Percentiles rank a stretch among this genome's conserved stretches.
Conservation (phyloP, 805 yeast species). For the Lachancea thermotolerans region DNA sequence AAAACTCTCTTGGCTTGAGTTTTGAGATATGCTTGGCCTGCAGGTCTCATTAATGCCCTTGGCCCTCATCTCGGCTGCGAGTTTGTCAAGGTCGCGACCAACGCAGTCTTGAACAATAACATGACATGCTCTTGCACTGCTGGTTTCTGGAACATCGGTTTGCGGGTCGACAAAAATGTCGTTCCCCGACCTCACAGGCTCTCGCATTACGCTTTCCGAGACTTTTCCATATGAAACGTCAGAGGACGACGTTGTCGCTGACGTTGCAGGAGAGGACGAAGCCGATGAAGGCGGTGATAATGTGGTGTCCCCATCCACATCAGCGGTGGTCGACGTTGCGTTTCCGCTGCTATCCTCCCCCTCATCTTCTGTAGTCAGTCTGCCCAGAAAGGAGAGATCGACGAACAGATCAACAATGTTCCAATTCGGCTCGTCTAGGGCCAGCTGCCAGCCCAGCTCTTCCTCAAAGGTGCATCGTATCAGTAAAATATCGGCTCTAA, state of each 20-base stretch:
- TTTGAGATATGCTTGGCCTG: not conserved
- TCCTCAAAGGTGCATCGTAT: constrained; percentile 19
- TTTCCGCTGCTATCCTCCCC: not conserved
- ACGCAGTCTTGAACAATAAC: constrained; percentile 6
- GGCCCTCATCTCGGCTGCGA: not conserved
- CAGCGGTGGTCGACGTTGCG: not conserved
- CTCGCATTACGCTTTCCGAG: not conserved
- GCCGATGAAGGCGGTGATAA: not conserved
- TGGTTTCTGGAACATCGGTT: not conserved
- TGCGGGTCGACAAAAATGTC: not conserved
- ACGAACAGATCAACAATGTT: constrained; percentile 25
- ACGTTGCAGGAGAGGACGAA: not conserved
- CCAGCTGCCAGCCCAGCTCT: constrained; percentile 26
- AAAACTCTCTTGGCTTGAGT: constrained; percentile 2
- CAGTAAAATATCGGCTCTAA: constrained; percentile 20
- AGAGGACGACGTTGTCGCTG: not conserved
- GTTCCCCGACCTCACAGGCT: not conserved
- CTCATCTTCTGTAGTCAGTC: not conserved
- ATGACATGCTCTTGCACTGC: not conserved
- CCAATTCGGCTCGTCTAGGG: constrained; percentile 29
- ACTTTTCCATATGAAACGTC: not conserved
- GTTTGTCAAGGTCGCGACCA: constrained; percentile 4
- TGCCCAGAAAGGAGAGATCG: constrained; percentile 15
- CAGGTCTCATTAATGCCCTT: not conserved
- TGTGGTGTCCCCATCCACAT: not conserved